phyloP scores from a whole-genome alignment of 1,284 basidiomycete genomes.

The Microbotryum intermedium region DNA sequence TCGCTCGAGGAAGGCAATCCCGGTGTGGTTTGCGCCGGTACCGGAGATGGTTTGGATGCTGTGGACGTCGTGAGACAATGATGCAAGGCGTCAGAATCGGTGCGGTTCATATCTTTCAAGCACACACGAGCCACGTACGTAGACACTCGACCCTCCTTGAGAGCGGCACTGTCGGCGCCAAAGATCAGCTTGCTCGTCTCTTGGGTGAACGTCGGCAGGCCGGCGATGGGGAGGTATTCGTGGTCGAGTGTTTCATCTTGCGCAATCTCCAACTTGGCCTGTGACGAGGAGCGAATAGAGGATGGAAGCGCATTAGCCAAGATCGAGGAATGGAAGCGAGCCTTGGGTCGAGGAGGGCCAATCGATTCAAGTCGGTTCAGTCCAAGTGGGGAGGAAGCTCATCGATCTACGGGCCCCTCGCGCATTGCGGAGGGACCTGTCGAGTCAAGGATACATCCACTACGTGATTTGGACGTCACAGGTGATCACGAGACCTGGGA shows the following conservation, averaged over 20 bases:
- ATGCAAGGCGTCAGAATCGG: not conserved
- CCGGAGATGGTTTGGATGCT: conserved; percentile 89
- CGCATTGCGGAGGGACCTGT: no score
- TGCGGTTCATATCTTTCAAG: not conserved
- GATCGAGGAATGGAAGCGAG: no score
- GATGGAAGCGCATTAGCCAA: no score
- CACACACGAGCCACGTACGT: conserved; percentile 33
- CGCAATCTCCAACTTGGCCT: conserved; percentile 66
- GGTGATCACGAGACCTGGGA: no score
- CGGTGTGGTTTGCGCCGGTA: conserved; percentile 91
- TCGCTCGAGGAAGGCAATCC: conserved; percentile 72
- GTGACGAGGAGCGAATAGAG: not conserved
- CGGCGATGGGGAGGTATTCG: conserved; percentile 88
- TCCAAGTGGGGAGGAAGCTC: no score
- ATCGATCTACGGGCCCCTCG: no score
- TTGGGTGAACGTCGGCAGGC: conserved; percentile 68
- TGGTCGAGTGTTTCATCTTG: conserved; percentile 67
- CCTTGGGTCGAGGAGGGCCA: no score
- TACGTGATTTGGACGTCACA: no score
- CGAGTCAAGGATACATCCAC: no score
- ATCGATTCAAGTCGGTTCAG: no score
- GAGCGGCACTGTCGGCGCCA: conserved; percentile 60
- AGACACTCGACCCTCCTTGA: conserved; percentile 58
- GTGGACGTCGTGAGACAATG: conserved; percentile 16
- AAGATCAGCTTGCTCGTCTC: conserved; percentile 76